phyloP scores from a whole-genome alignment of 2,329 filamentous ascomycete species.

The Didymella exigua region DNA sequence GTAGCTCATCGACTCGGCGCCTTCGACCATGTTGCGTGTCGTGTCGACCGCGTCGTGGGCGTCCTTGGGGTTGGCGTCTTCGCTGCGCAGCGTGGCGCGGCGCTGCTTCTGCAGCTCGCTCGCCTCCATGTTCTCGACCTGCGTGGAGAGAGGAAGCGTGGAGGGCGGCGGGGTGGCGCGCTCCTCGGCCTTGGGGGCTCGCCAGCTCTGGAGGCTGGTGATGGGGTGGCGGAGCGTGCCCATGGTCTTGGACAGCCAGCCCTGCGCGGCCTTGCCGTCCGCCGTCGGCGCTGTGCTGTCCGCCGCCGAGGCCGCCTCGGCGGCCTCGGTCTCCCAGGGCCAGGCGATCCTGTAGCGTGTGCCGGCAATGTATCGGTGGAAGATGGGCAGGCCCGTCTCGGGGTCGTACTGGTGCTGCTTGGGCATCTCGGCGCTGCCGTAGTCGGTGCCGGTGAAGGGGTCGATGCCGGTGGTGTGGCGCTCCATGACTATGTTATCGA shows the following conservation, averaged over 20 bases:
- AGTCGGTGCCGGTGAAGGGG: slow-evolving; percentile 38
- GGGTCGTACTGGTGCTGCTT: slow-evolving; percentile 41
- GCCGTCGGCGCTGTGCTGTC: slow-evolving; percentile 12
- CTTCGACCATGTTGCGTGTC: slow-evolving; percentile 74
- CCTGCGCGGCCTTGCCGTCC: slow-evolving; percentile 16
- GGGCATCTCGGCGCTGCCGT: slow-evolving; percentile 33
- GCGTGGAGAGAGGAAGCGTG: slow-evolving; percentile 9
- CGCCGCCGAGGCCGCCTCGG: slow-evolving; percentile 12
- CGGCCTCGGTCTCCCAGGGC: slow-evolving; percentile 39
- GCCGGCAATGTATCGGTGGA: slow-evolving; percentile 46
- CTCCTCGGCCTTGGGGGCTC: slow-evolving; percentile 15
- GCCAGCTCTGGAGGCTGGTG: slow-evolving; percentile 23
- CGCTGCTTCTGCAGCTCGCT: slow-evolving; percentile 17
- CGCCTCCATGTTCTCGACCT: slow-evolving; percentile 20
- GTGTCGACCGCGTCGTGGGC: slow-evolving; percentile 67
- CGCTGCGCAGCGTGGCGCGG: slow-evolving; percentile 16
- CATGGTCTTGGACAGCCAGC: slow-evolving; percentile 21
- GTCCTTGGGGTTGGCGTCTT: slow-evolving; percentile 15
- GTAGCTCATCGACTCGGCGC: slow-evolving; percentile 64
- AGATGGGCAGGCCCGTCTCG: slow-evolving; percentile 35
- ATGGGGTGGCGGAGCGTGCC: slow-evolving; percentile 28
- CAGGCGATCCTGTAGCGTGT: slow-evolving; percentile 39
- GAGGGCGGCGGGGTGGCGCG: not conserved
- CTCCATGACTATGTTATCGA: slow-evolving; percentile 41
- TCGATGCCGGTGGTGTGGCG: slow-evolving; percentile 40